Conservation (phyloP, 1,284 basidiomycete species). For the Pyrrhoderma lamaoense region DNA sequence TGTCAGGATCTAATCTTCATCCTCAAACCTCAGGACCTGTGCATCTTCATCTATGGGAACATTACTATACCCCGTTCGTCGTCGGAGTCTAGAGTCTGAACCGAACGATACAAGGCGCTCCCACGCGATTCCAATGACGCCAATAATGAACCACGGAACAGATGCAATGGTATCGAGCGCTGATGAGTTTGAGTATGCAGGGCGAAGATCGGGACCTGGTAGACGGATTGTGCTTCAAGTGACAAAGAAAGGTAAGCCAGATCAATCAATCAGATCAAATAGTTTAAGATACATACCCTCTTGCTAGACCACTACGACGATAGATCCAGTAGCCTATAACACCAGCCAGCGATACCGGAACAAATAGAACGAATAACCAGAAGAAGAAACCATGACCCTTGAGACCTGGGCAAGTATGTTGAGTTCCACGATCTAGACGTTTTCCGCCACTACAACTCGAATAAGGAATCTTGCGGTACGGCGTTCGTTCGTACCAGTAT, state of each 20-base stretch:
- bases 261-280: not conserved
- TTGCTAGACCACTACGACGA: constrained; percentile 54
- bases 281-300: constrained; percentile 50
- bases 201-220: constrained; percentile 46
- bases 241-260: constrained; percentile 10
- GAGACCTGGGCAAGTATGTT: constrained; percentile 76
- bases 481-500: constrained; percentile 87
- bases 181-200: constrained; percentile 41
- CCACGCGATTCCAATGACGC: constrained; percentile 67
- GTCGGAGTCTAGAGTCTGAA: constrained; percentile 35
- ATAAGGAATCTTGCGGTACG: constrained; percentile 83
- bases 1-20: constrained; percentile 47
- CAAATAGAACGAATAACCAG: constrained; percentile 71
- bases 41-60: constrained; percentile 86
- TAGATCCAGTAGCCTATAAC: constrained; percentile 78
- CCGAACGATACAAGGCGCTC: constrained; percentile 50
- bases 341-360: constrained; percentile 70
- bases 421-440: constrained; percentile 61
- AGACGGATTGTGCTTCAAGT: constrained; percentile 65
- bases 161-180: constrained; percentile 67
- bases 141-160: constrained; percentile 82
- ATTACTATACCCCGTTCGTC: constrained; percentile 69
- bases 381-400: constrained; percentile 65
- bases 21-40: constrained; percentile 73
- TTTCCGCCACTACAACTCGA: constrained; percentile 76